A percentile compares a stretch with the other conserved stretches of the same genome.
Evolutionary conservation across 2,329 filamentous ascomycete species (phyloP).

Genomic region (Fusarium keratoplasticum): DNA sequence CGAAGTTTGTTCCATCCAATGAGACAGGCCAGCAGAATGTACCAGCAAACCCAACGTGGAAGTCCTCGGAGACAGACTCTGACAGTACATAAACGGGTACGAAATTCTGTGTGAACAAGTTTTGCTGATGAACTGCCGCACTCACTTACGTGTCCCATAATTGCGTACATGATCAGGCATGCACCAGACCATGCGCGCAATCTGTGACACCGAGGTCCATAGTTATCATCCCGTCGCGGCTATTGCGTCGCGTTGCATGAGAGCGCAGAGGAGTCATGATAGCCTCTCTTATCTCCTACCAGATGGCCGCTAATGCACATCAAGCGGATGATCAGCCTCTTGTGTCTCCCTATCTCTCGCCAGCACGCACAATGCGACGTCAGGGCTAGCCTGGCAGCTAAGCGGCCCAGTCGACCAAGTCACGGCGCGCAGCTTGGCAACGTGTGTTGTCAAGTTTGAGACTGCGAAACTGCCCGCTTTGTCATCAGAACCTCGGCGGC

Average conservation of each 20-base stretch:
- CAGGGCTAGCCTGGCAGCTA: background rate
- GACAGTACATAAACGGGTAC: background rate
- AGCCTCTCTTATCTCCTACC: background rate
- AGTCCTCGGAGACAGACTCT: background rate
- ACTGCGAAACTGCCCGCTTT: background rate
- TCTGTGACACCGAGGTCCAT: background rate
- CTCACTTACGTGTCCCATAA: background rate
- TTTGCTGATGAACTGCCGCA: background rate
- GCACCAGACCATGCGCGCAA: background rate
- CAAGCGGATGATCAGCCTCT: constrained; percentile 1
- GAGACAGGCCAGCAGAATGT: background rate
- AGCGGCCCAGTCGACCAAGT: constrained; percentile 2
- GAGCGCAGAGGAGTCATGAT: constrained; percentile 11
- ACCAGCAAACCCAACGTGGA: background rate
- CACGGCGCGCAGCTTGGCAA: constrained; percentile 13
- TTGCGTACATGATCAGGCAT: background rate
- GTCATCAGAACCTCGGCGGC: background rate
- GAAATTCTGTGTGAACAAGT: background rate
- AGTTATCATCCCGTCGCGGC: background rate
- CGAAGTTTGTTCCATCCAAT: background rate
- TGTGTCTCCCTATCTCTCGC: background rate
- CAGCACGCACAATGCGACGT: background rate
- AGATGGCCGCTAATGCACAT: constrained; percentile 14
- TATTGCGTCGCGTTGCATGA: background rate
- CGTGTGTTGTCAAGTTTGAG: background rate